Percentiles rank a stretch among this genome's conserved stretches.
Evolutionary conservation across 352 stramenopile genomes (phyloP).

Genomic region (Globisporangium splendens): DNA sequence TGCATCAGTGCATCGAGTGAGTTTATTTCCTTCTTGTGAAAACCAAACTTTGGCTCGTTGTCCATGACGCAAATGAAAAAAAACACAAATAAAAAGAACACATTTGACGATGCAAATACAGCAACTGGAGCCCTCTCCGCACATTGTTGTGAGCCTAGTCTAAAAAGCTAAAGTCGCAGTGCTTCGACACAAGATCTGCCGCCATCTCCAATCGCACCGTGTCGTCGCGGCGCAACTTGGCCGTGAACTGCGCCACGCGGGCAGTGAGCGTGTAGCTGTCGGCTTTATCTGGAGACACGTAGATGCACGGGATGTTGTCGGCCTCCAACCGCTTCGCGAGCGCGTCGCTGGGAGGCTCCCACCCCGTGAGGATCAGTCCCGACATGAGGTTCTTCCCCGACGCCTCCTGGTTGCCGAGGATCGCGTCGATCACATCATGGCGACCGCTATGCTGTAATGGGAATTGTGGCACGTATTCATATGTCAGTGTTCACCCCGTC

Average conservation of each 20-base stretch:
- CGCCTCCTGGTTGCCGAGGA: conserved; percentile 78
- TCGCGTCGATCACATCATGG: conserved; percentile 81
- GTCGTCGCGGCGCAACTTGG: conserved; percentile 79
- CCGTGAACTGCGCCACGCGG: conserved; percentile 74
- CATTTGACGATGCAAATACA: too few species aligned
- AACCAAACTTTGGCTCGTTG: too few species aligned
- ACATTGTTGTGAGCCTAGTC: conserved; percentile 12
- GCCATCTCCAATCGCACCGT: conserved; percentile 70
- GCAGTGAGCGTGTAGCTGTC: conserved; percentile 87
- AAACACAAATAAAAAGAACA: not conserved
- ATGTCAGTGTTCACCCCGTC: not conserved
- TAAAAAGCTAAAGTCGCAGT: conserved; percentile 81
- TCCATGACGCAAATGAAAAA: not conserved
- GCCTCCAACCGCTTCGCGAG: conserved; percentile 66
- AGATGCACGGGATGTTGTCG: conserved; percentile 87
- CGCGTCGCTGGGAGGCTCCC: conserved; percentile 66
- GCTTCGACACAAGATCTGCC: conserved; percentile 71
- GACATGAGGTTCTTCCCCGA: conserved; percentile 70
- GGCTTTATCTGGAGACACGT: conserved; percentile 75
- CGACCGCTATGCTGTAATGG: conserved; percentile 65
- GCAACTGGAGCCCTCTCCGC: too few species aligned
- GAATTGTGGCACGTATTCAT: not conserved
- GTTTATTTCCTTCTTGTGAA: too few species aligned
- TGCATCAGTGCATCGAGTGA: too few species aligned
- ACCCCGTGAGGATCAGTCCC: conserved; percentile 81